These are phyloP conservation scores for Fraxinus dipetala DNA, from an alignment of 305 asterid species.

Conservation along the genomic window DNA sequence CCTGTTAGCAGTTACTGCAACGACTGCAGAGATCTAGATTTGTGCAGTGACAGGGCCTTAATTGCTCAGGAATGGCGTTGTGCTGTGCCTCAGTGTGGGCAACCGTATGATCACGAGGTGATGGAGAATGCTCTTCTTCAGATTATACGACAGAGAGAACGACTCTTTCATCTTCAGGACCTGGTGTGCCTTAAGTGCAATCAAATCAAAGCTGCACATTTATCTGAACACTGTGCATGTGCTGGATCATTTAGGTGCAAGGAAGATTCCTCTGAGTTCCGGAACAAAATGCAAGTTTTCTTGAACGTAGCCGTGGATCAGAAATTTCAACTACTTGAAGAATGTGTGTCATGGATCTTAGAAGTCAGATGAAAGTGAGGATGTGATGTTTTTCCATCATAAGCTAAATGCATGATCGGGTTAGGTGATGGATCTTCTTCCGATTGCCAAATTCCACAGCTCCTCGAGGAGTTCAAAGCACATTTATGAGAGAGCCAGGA, in stretches of 20 bases:
- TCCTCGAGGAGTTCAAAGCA: neutral
- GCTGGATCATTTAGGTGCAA: conserved; percentile 85
- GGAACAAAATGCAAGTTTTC: conserved; percentile 60
- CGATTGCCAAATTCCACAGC: neutral
- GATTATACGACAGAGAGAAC: conserved; percentile 77
- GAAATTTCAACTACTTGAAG: conserved; percentile 72
- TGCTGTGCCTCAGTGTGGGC: conserved; percentile 73
- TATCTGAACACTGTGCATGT: conserved; percentile 73
- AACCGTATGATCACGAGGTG: conserved; percentile 75
- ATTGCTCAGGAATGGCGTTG: conserved; percentile 76
- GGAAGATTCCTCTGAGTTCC: conserved; percentile 60
- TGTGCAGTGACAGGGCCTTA: conserved; percentile 62
- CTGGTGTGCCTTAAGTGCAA: conserved; percentile 83
- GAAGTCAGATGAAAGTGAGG: conserved; percentile 36
- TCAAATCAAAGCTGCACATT: conserved; percentile 81
- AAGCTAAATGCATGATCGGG: neutral
- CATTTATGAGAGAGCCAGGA: neutral
- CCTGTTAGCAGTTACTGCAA: conserved; percentile 70
- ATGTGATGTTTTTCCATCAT: neutral
- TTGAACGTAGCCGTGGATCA: conserved; percentile 61
- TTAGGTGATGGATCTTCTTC: neutral
- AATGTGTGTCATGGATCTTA: conserved; percentile 74
- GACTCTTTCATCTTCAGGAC: conserved; percentile 86
- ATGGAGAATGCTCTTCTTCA: conserved; percentile 85
- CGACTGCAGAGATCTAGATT: conserved; percentile 85